Base-by-base conservation (phyloP, 2,329 filamentous ascomycete species). In the Fusarium albosuccineum region DNA sequence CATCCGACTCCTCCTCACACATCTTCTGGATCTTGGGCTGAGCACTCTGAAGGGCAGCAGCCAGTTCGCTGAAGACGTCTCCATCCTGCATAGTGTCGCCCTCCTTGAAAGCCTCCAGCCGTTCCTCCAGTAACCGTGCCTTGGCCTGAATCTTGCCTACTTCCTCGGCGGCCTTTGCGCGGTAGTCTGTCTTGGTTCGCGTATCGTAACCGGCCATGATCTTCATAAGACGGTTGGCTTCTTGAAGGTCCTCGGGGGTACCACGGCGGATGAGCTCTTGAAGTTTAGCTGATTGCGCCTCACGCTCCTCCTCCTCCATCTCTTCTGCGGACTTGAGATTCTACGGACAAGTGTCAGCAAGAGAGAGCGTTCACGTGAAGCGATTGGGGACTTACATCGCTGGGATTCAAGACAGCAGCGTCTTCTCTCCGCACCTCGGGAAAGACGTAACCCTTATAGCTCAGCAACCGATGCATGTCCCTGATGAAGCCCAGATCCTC, bases 21-120 rank as follows among this genome's bases (percentile, higher is more conserved):
- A 99, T 99, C 81, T 93, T 97, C 77, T 98, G 95, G 68, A 99
- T 98, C 82, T 99, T 99, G 9, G 96, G 96, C 74, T 99, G 96
- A 3, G 96, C 96, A 75, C 92, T 97, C 77, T 93, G 92, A 45
- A 99, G 85, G 9, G 96, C 90, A 67, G 92, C 91, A 6, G 94
- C 94, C 55, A 99, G 86, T 83, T 99, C 96, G 83, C 94, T 87
- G 70, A 89, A 91, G 17, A 91, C 88, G 63, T 91, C 88, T 11
- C 87, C 87, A 16, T 90, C 88, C 17, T 80, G 77, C 81, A 98
- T 91, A 60, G 86, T 87, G 73, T 97, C 95, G 42, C 94, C 95
- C 0, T 90, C 87, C 74, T 91, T 87, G 79, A 97, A 93, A 27
- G 89, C 90, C 72, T 95, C 92, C 52, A 99, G 84, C 81, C 97